Base-by-base conservation (phyloP, 2,329 filamentous ascomycete species). In the Pseudogymnoascus sp. region DNA sequence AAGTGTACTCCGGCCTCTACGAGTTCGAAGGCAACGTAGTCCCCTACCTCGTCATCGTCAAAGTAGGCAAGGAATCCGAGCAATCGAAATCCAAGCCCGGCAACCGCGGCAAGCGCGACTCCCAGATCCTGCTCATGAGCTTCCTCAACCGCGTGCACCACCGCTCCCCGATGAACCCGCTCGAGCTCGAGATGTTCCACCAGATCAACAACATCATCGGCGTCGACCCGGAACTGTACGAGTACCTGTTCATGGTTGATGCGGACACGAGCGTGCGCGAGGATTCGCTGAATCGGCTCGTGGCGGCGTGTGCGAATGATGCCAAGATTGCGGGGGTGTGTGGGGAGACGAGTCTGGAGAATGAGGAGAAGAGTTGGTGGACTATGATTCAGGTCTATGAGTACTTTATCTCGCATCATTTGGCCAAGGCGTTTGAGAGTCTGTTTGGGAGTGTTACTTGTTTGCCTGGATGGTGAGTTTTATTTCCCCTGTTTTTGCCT, bases 311-410 rank as follows among this genome's bases (percentile, higher is more conserved):
- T 77, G 88, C 91, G 68, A 93, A 97, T 72, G 91, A 99, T 74
- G 88, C 91, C 33, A 96, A 96, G 79, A 96, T 99, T 78, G 92
- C 91, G 23, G 95, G 93, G 77, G 97, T 97, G 66, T 99, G 95
- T 75, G 95, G 95, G 73, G 95, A 99, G 76, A 99, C 95, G 1
- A 95, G 88, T 75, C 81, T 99, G 71, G 90, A 97, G 74, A 99
- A 99, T 72, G 93, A 97, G 75, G 91, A 97, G 71, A 84, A 88
- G 68, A 93, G 88, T 71, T 97, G 93, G 92, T 96, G 91, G 91
- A 99, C 95, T 11, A 99, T 99, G 95, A 99, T 99, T 72, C 95
- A 99, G 76, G 95, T 99, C 68, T 99, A 99, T 78, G 95, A 99
- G 76, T 99, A 99, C 81, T 99, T 93, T 76, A 99, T 99, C 73